These are phyloP conservation scores for Penicillium sp. DNA, from an alignment of 2,329 filamentous ascomycete species.

Conservation along the genomic window DNA sequence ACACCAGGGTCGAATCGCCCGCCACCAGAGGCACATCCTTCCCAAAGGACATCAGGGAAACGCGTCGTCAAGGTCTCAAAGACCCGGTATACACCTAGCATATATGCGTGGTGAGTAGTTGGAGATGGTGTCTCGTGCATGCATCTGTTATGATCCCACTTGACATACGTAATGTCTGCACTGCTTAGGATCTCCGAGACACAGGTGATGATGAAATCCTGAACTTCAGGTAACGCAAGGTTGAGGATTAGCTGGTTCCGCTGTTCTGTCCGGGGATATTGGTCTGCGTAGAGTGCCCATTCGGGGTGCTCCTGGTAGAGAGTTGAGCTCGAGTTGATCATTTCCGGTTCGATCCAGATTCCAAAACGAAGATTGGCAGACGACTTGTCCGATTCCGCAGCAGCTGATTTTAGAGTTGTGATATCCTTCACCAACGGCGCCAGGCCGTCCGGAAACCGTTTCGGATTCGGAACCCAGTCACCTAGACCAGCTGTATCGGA, in stretches of 20 bases:
- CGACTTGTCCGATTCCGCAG: slow-evolving; percentile 41
- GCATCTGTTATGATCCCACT: slow-evolving; percentile 72
- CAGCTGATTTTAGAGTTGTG: slow-evolving; percentile 55
- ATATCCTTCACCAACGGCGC: slow-evolving; percentile 58
- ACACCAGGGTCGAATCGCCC: slow-evolving; percentile 69
- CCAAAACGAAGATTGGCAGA: slow-evolving; percentile 63
- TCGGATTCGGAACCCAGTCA: slow-evolving; percentile 67
- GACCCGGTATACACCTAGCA: slow-evolving; percentile 68
- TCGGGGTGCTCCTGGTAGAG: slow-evolving; percentile 68
- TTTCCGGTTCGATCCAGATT: slow-evolving; percentile 72
- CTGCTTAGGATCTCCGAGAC: slow-evolving; percentile 63
- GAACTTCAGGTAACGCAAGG: slow-evolving; percentile 65
- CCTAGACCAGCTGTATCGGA: slow-evolving; percentile 65
- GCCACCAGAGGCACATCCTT: slow-evolving; percentile 70
- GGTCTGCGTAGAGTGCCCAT: slow-evolving; percentile 65
- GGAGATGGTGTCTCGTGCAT: slow-evolving; percentile 66
- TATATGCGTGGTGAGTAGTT: slow-evolving; percentile 63
- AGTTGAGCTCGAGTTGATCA: slow-evolving; percentile 68
- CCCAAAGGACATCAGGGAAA: slow-evolving; percentile 69
- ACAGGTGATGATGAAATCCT: slow-evolving; percentile 65
- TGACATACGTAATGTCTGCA: slow-evolving; percentile 65
- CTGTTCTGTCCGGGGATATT: slow-evolving; percentile 61
- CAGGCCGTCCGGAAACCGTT: slow-evolving; percentile 65
- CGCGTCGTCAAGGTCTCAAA: slow-evolving; percentile 64
- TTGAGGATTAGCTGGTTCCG: slow-evolving; percentile 68